A percentile compares a stretch with the other conserved stretches of the same genome.
Evolutionary conservation across 2,329 filamentous ascomycete genomes (phyloP).

Genomic region (Penicillium occitanis): DNA sequence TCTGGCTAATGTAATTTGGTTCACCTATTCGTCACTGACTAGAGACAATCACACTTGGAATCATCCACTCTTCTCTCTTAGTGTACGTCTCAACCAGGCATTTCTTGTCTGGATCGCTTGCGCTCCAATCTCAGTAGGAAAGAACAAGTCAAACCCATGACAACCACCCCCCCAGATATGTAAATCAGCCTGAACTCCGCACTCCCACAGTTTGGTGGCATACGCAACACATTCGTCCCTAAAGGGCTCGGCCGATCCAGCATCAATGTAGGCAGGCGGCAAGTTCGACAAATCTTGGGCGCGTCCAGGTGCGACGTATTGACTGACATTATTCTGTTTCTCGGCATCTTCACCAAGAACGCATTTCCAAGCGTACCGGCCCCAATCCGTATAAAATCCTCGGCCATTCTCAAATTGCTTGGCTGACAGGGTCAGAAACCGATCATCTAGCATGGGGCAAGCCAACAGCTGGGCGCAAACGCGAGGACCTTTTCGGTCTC

Average conservation of each 20-base stretch:
- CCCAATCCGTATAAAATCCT: conserved; percentile 12
- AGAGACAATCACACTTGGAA: not conserved
- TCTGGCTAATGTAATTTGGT: not conserved
- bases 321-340: conserved; percentile 7
- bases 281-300: conserved; percentile 6
- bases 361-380: conserved; percentile 11
- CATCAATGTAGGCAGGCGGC: conserved; percentile 15
- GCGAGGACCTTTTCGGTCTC: conserved; percentile 7
- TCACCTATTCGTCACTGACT: not conserved
- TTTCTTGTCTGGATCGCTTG: not conserved
- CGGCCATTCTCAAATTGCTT: conserved; percentile 7
- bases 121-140: not conserved
- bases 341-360: conserved; percentile 7
- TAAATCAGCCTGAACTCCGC: conserved; percentile 7
- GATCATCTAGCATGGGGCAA: conserved; percentile 15
- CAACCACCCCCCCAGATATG: conserved; percentile 13
- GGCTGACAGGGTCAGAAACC: not conserved
- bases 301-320: conserved; percentile 12
- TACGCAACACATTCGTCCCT: conserved; percentile 13
- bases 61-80: conserved; percentile 8
- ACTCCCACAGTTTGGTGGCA: conserved; percentile 12
- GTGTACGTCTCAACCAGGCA: conserved; percentile 3
- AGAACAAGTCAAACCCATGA: conserved; percentile 15
- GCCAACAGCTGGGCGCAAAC: conserved; percentile 8
- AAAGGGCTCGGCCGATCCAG: conserved; percentile 1